Conservation (phyloP, 164 flowering plant genomes). For the Akebia trifoliata region DNA sequence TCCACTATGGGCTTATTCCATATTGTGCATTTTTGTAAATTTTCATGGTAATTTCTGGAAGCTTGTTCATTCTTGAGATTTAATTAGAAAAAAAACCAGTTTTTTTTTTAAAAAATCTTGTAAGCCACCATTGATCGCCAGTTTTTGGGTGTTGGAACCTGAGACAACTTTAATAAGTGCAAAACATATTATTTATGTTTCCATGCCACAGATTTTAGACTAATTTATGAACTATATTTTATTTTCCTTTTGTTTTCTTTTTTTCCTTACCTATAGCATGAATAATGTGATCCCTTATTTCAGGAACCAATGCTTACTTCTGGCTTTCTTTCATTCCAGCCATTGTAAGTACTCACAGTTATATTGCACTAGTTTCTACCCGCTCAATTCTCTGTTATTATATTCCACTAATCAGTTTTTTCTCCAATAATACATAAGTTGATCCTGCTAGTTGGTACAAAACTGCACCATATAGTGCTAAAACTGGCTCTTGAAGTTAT, state of each 20-base stretch:
- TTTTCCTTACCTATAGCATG: conserved; percentile 8
- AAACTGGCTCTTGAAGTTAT: conserved; percentile 72
- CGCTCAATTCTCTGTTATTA: neutral
- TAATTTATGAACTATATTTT: neutral
- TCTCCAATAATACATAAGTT: conserved; percentile 32
- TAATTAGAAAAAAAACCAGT: neutral
- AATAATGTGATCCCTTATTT: conserved; percentile 3
- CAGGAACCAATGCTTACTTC: conserved; percentile 76
- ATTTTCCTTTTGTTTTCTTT: neutral
- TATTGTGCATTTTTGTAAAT: conserved; percentile 57
- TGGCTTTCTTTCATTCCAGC: conserved; percentile 86
- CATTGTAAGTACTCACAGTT: conserved; percentile 40
- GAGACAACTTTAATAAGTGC: neutral
- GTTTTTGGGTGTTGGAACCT: neutral
- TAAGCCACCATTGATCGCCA: neutral
- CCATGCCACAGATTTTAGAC: neutral
- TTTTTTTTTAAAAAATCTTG: neutral
- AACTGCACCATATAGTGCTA: conserved; percentile 73
- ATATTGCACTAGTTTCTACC: neutral
- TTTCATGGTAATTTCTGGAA: conserved; percentile 59
- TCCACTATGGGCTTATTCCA: conserved; percentile 82
- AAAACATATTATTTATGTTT: neutral
- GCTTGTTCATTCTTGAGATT: conserved; percentile 3
- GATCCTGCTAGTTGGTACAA: conserved; percentile 70
- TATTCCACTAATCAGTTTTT: conserved; percentile 8